Percentiles rank a stretch among this genome's conserved stretches.
These are phyloP conservation scores for Malassezia vespertilionis DNA, from an alignment of 1,284 basidiomycete genomes.

Conservation along the genomic window DNA sequence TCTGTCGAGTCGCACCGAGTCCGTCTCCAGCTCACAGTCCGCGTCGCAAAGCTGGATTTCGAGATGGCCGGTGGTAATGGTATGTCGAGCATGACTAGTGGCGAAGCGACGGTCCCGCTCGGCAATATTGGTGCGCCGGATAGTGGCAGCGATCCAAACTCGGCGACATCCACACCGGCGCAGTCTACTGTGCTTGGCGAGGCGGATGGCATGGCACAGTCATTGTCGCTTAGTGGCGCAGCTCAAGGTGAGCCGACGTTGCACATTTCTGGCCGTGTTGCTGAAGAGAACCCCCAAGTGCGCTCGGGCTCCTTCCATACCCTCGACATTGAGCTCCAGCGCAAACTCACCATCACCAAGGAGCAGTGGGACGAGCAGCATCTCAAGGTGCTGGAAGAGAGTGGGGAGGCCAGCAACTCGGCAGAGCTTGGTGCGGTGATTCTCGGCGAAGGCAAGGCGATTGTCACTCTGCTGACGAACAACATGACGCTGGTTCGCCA, in stretches of 20 bases:
- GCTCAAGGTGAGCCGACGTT: constrained; percentile 51
- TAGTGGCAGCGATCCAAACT: constrained; percentile 15
- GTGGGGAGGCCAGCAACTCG: constrained; percentile 77
- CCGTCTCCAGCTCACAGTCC: constrained; percentile 70
- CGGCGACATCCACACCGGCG: constrained; percentile 23
- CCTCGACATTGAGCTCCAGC: constrained; percentile 78
- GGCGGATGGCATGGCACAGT: constrained; percentile 4
- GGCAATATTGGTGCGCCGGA: constrained; percentile 19
- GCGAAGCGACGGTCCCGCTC: neutral
- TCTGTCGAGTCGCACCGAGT: constrained; percentile 85
- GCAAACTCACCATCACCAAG: constrained; percentile 87
- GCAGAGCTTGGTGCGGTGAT: constrained; percentile 95
- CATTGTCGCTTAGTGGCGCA: constrained; percentile 20
- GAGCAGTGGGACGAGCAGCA: constrained; percentile 82
- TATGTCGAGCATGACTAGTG: constrained; percentile 1
- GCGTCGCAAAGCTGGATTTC: constrained; percentile 57
- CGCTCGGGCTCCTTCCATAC: constrained; percentile 92
- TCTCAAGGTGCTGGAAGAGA: constrained; percentile 68
- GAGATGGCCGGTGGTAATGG: constrained; percentile 20
- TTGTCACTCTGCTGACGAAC: constrained; percentile 84
- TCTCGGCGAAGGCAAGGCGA: constrained; percentile 84
- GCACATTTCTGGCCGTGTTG: constrained; percentile 77
- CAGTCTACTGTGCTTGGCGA: constrained; percentile 28
- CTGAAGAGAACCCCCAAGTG: constrained; percentile 80
- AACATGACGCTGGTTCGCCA: constrained; percentile 93